Percentiles rank a stretch among this genome's conserved stretches.
Evolutionary conservation across 768 basidiomycete genomes (phyloP).

Genomic region (Porpolomopsis calyptriformis): DNA sequence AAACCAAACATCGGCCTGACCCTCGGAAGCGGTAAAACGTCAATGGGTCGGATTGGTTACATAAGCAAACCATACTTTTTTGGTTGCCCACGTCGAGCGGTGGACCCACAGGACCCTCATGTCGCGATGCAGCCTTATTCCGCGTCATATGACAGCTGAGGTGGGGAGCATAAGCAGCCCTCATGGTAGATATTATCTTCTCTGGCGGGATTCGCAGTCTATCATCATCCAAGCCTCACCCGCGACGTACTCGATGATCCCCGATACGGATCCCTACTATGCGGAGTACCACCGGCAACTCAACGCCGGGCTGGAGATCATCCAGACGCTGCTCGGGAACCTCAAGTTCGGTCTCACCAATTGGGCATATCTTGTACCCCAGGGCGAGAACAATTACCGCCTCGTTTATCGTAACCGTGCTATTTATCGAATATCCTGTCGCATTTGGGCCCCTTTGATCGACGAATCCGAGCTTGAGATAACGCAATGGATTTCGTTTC

Average conservation of each 20-base stretch:
- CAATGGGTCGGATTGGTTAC: too few species aligned
- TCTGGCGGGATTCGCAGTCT: conserved; percentile 9
- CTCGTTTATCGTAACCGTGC: conserved; percentile 20
- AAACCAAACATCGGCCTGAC: too few species aligned
- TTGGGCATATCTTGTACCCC: conserved; percentile 25
- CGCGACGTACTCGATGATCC: background rate
- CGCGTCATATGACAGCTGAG: background rate
- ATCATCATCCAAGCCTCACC: conserved; percentile 6
- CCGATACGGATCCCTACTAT: background rate
- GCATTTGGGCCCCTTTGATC: conserved; percentile 27
- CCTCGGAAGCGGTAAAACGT: too few species aligned
- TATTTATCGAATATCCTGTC: conserved; percentile 19
- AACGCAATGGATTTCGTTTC: conserved; percentile 19
- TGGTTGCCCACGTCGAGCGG: too few species aligned
- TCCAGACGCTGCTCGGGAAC: conserved; percentile 18
- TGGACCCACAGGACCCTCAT: background rate
- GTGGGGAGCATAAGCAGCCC: background rate
- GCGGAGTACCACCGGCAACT: background rate
- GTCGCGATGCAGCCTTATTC: background rate
- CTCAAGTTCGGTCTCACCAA: conserved; percentile 26
- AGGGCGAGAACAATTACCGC: conserved; percentile 19
- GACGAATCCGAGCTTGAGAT: conserved; percentile 27
- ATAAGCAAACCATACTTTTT: too few species aligned
- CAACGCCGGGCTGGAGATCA: conserved; percentile 1
- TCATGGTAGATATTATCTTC: conserved; percentile 1